Percentiles rank a stretch among this genome's conserved stretches.
These are phyloP conservation scores for Malus hybrid DNA, from an alignment of 331 rosid species.

Conservation along the genomic window DNA sequence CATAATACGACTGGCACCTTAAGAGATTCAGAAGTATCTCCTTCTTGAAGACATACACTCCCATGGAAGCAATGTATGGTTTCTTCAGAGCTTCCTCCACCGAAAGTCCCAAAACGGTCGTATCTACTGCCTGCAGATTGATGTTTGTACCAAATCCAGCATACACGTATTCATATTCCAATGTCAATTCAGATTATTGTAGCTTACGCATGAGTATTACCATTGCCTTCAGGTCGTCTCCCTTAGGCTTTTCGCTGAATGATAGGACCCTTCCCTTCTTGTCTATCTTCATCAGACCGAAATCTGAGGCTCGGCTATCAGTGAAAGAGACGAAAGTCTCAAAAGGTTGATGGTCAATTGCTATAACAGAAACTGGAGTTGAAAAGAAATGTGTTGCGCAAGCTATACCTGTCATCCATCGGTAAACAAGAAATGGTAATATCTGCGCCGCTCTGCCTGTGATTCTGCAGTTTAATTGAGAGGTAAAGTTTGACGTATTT, in stretches of 20 bases:
- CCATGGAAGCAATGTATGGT: constrained; percentile 98
- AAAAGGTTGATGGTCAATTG: not conserved
- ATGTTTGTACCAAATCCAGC: not conserved
- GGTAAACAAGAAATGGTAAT: constrained; percentile 78
- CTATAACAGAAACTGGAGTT: not conserved
- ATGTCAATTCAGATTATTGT: not conserved
- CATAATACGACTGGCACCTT: constrained; percentile 40
- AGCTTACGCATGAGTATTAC: constrained; percentile 16
- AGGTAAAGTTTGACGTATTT: not conserved
- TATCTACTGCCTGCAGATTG: constrained; percentile 38
- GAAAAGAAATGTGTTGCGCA: not conserved
- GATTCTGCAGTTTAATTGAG: constrained; percentile 40
- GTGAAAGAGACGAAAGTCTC: constrained; percentile 19
- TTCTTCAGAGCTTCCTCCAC: constrained; percentile 73
- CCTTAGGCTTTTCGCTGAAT: constrained; percentile 89
- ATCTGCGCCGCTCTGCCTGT: constrained; percentile 78
- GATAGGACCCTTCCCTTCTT: constrained; percentile 81
- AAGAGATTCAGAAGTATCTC: constrained; percentile 77
- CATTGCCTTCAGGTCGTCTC: constrained; percentile 64
- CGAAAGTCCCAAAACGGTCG: constrained; percentile 72
- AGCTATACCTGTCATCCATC: constrained; percentile 69
- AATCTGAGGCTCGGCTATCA: constrained; percentile 93
- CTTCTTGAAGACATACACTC: constrained; percentile 35
- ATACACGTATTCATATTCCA: not conserved
- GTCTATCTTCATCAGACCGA: constrained; percentile 33